phyloP scores from a whole-genome alignment of 75 land plant species.

The Cryptomeria japonica region DNA sequence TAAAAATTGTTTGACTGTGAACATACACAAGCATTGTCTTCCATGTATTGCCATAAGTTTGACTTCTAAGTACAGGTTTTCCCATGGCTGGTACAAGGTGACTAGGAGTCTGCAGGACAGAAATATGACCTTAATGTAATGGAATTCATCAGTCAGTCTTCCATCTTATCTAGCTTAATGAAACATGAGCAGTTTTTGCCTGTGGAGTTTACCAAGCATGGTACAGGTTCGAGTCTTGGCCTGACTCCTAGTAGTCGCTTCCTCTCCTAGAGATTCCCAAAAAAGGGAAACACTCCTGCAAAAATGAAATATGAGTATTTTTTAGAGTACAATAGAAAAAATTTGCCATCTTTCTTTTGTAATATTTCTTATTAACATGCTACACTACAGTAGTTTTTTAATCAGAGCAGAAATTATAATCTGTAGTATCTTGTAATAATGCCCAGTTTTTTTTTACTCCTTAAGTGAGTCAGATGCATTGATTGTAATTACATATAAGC shows the following conservation, averaged over 20 bases:
- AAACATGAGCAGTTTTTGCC: not conserved
- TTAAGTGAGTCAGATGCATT: not conserved
- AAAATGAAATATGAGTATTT: not conserved
- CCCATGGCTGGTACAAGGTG: not conserved
- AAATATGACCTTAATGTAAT: not conserved
- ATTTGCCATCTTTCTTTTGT: not conserved
- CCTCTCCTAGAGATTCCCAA: no score
- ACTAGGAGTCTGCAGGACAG: not conserved
- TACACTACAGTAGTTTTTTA: not conserved
- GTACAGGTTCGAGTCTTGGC: no score
- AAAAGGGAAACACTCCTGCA: not conserved
- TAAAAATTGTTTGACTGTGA: no score
- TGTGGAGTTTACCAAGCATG: not conserved
- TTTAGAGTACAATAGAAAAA: not conserved
- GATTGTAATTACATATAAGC: not conserved
- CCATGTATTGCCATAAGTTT: not conserved
- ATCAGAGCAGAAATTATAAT: not conserved
- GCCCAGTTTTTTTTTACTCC: not conserved
- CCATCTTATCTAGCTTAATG: not conserved
- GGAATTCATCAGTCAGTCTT: not conserved
- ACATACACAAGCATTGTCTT: not conserved
- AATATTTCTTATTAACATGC: not conserved
- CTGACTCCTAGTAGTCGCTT: no score
- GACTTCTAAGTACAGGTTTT: not conserved
- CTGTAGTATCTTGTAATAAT: not conserved